Percentiles rank a stretch among this genome's conserved stretches.
Conservation (phyloP, 2,329 filamentous ascomycete species). For the Tolypocladium ovalisporum region DNA sequence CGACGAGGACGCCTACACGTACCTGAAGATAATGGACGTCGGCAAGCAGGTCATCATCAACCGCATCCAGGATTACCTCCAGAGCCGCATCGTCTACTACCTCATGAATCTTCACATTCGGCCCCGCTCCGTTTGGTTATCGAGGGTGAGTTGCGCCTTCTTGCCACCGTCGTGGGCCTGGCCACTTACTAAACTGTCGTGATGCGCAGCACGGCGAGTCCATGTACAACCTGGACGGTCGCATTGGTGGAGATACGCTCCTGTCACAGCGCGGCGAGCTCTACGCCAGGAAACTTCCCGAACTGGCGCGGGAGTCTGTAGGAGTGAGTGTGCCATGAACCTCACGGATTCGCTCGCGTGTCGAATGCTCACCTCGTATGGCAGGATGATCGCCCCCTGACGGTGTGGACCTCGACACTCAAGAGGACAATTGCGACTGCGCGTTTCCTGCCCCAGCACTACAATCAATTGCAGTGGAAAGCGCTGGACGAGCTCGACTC, state of each 20-base stretch:
- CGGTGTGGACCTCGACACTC: constrained; percentile 52
- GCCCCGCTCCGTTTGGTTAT: constrained; percentile 92
- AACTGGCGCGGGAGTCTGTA: constrained; percentile 74
- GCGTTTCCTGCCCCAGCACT: constrained; percentile 66
- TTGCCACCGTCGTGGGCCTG: neutral
- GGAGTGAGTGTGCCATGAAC: constrained; percentile 46
- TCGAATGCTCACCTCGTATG: neutral
- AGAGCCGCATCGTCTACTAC: constrained; percentile 94
- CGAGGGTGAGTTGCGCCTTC: constrained; percentile 50
- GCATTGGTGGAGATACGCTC: constrained; percentile 86
- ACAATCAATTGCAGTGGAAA: constrained; percentile 97
- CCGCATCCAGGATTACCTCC: constrained; percentile 90
- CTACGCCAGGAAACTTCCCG: constrained; percentile 77
- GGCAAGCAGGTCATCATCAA: constrained; percentile 97
- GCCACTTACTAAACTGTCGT: neutral
- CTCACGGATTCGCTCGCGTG: neutral
- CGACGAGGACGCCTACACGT: constrained; percentile 79
- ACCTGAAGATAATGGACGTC: constrained; percentile 95
- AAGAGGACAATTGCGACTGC: constrained; percentile 87
- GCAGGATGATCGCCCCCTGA: constrained; percentile 48
- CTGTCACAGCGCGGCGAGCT: constrained; percentile 78
- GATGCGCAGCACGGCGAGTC: constrained; percentile 75
- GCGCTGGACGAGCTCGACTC: constrained; percentile 94
- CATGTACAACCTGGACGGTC: constrained; percentile 77
- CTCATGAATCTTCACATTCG: constrained; percentile 98